phyloP scores from a whole-genome alignment of 202 grass and related monocot genomes.

The Carex sylvatica region DNA sequence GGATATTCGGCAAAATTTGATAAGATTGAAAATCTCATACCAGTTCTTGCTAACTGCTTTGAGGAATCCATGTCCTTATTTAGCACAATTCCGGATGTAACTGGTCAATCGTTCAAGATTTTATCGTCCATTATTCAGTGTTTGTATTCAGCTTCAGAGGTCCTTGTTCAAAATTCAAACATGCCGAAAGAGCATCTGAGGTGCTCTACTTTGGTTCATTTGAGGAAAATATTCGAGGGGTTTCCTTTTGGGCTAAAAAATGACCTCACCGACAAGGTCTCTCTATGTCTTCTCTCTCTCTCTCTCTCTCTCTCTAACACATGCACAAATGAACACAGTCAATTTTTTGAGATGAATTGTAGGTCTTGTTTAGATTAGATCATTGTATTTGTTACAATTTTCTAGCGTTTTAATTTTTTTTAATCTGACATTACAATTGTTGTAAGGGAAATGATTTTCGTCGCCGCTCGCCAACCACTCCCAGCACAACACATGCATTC shows the following conservation, averaged over 20 bases:
- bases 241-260: slow-evolving; percentile 57
- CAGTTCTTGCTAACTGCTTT: slow-evolving; percentile 64
- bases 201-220: slow-evolving; percentile 46
- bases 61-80: slow-evolving; percentile 65
- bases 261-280: slow-evolving; percentile 26
- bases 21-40: slow-evolving; percentile 67
- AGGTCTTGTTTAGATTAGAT: slow-evolving; percentile 16
- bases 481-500: not conserved
- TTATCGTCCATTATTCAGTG: slow-evolving; percentile 65
- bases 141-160: slow-evolving; percentile 57
- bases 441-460: not conserved
- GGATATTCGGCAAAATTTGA: slow-evolving; percentile 30
- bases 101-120: slow-evolving; percentile 66
- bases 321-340: slow-evolving; percentile 12
- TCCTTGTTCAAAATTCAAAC: slow-evolving; percentile 58
- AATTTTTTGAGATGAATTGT: slow-evolving; percentile 19
- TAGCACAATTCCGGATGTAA: slow-evolving; percentile 36
- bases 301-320: slow-evolving; percentile 9
- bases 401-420: not conserved
- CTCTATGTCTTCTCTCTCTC: slow-evolving; percentile 13
- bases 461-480: not conserved
- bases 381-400: slow-evolving; percentile 11
- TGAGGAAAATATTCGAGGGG: slow-evolving; percentile 59
- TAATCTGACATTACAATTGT: not conserved
- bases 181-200: slow-evolving; percentile 39